Conservation (phyloP, 2,329 filamentous ascomycete genomes). For the Atkinsonella texensis region DNA sequence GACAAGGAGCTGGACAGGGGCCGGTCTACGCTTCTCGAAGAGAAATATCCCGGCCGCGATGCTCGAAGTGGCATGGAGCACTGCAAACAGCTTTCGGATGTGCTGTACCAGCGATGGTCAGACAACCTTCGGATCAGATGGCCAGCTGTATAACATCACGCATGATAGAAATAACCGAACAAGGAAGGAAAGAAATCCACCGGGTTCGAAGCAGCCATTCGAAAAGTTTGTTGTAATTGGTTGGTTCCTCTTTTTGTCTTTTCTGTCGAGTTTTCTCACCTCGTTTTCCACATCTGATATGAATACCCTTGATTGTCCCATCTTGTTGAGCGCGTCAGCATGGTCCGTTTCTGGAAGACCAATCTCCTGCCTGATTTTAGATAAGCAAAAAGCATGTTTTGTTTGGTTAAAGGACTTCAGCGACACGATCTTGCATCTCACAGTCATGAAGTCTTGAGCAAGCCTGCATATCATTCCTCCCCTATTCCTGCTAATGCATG, state of each 20-base stretch:
- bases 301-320: constrained; percentile 10
- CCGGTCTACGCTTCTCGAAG: constrained; percentile 34
- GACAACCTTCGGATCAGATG: constrained; percentile 68
- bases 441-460: background rate
- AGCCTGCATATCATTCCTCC: background rate
- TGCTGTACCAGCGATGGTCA: constrained; percentile 82
- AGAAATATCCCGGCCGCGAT: constrained; percentile 43
- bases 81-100: constrained; percentile 76
- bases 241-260: background rate
- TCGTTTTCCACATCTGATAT: constrained; percentile 1
- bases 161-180: too few relatives aligned
- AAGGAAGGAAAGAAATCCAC: too few relatives aligned
- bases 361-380: background rate
- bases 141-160: constrained; percentile 30
- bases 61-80: constrained; percentile 74
- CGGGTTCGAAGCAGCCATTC: too few relatives aligned
- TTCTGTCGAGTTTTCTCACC: background rate
- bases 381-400: constrained; percentile 3
- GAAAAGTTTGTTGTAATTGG: too few relatives aligned
- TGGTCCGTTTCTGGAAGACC: constrained; percentile 8
- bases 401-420: constrained; percentile 4
- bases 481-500: background rate
- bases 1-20: constrained; percentile 36
- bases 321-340: constrained; percentile 10
- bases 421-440: background rate